A percentile compares a stretch with the other conserved stretches of the same genome.
These are phyloP conservation scores for Monosporascus cannonballus DNA, from an alignment of 2,329 filamentous ascomycete genomes.

Conservation along the genomic window DNA sequence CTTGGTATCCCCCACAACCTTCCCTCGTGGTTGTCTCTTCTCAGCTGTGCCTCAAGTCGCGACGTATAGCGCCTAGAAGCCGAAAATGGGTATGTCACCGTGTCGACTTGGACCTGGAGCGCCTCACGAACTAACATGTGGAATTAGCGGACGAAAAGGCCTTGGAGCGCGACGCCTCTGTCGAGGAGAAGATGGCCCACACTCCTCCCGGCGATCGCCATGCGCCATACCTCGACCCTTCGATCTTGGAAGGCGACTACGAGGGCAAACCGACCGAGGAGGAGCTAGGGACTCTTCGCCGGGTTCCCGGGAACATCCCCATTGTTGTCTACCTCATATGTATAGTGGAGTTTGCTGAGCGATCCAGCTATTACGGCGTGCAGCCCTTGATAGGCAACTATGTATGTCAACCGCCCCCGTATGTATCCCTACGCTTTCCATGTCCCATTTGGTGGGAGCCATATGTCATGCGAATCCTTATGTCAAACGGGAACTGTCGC, in stretches of 20 bases:
- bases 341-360: constrained; percentile 53
- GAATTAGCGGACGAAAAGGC: constrained; percentile 9
- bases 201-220: constrained; percentile 16
- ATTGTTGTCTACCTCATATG: constrained; percentile 50
- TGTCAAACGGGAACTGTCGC: too few relatives aligned
- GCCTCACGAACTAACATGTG: background rate
- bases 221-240: constrained; percentile 18
- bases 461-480: too few relatives aligned
- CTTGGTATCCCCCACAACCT: background rate
- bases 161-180: constrained; percentile 11
- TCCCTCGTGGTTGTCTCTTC: background rate
- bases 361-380: constrained; percentile 55
- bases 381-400: constrained; percentile 53
- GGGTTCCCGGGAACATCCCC: constrained; percentile 44
- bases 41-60: background rate
- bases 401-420: constrained; percentile 51
- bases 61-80: background rate
- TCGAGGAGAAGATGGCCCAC: constrained; percentile 16
- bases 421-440: constrained; percentile 1
- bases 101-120: background rate
- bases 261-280: constrained; percentile 39
- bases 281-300: constrained; percentile 31
- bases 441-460: too few relatives aligned
- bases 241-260: constrained; percentile 22
- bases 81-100: background rate